Percentiles rank a stretch among this genome's conserved stretches.
Conservation (phyloP, 495 filamentous ascomycete genomes). For the Rhypophila decipiens region DNA sequence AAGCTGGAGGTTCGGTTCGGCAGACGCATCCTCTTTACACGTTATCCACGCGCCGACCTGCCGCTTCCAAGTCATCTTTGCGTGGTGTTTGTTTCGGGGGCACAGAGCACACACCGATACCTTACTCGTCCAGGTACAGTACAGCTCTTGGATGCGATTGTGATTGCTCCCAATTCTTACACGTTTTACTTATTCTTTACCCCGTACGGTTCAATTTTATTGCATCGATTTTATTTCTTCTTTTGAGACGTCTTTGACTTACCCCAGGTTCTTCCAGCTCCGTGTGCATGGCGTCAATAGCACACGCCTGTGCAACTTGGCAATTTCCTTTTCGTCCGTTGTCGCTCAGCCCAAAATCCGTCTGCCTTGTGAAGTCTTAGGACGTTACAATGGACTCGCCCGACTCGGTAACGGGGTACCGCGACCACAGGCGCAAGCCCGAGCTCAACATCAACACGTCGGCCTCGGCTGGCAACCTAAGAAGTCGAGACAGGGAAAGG, state of each 20-base stretch:
- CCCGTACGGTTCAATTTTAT: no score
- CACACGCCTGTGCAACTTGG: not conserved
- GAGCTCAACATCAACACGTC: slow-evolving; percentile 25
- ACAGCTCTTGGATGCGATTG: no score
- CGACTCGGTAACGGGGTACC: slow-evolving; percentile 13
- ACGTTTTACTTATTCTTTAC: not conserved
- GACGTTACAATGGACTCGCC: not conserved
- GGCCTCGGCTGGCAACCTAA: slow-evolving; percentile 6
- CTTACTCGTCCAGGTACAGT: no score
- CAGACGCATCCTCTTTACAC: slow-evolving; percentile 25
- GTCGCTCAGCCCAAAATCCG: not conserved
- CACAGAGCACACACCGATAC: no score
- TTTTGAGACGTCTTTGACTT: no score
- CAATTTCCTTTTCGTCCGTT: not conserved
- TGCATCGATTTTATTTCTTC: no score
- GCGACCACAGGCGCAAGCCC: slow-evolving; percentile 15
- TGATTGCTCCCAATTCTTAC: not conserved
- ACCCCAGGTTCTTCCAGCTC: no score
- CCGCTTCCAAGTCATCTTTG: slow-evolving; percentile 1
- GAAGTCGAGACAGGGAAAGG: not conserved
- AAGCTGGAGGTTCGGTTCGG: not conserved
- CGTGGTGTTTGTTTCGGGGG: no score
- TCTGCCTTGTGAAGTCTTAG: not conserved
- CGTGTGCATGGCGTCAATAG: no score
- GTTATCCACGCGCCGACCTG: slow-evolving; percentile 13